phyloP scores from a whole-genome alignment of 176 grass and related monocot genomes.

The Triticum dicoccoides region DNA sequence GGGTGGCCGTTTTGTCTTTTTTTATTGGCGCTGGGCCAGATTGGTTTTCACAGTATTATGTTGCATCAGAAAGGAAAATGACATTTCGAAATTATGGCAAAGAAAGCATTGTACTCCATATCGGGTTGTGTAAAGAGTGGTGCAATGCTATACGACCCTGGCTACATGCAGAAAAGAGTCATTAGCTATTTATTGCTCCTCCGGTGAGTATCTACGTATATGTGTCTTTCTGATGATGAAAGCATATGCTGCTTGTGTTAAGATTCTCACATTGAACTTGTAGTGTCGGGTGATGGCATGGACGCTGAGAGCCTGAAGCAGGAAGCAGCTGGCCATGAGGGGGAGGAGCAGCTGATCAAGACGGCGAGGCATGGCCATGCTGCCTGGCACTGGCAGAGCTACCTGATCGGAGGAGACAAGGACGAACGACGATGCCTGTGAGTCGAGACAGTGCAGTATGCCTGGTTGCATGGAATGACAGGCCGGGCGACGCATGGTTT shows the following conservation, averaged over 20 bases:
- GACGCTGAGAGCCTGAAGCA: constrained; percentile 34
- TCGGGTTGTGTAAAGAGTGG: not conserved
- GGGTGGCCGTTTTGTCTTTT: not conserved
- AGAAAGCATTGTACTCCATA: not conserved
- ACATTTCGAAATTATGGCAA: not conserved
- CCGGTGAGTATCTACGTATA: not conserved
- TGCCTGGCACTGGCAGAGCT: not conserved
- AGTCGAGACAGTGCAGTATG: not conserved
- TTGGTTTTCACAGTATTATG: not conserved
- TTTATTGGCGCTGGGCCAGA: not conserved
- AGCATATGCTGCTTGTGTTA: not conserved
- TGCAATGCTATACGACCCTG: not conserved
- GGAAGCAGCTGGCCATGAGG: constrained; percentile 34
- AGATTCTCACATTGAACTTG: constrained; percentile 67
- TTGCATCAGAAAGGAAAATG: not conserved
- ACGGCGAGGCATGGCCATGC: not conserved
- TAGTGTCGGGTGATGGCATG: constrained; percentile 54
- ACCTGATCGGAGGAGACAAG: not conserved
- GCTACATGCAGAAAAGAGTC: not conserved
- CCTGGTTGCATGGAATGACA: constrained; percentile 35
- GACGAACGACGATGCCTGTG: not conserved
- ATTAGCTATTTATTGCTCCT: not conserved
- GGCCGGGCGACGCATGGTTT: constrained; percentile 25
- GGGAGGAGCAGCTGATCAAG: not conserved
- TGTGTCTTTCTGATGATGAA: not conserved